Evolutionary conservation across 495 filamentous ascomycete species (phyloP).

Genomic region (Xylaria telfairii): DNA sequence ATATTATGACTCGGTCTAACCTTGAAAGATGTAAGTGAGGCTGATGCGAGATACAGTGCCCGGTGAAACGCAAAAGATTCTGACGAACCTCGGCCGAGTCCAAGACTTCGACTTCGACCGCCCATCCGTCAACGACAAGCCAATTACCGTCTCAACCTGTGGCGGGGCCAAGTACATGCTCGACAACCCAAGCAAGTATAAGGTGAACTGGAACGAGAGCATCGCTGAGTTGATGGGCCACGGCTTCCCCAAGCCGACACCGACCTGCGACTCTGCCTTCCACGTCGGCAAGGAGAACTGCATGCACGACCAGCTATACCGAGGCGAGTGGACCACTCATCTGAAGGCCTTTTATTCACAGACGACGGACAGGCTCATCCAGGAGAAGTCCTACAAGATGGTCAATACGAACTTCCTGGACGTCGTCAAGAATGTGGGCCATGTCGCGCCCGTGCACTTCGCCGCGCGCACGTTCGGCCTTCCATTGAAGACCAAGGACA

Average conservation of each 20-base stretch:
- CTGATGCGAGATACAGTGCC: constrained; percentile 26
- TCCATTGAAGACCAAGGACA: constrained; percentile 72
- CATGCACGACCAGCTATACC: constrained; percentile 65
- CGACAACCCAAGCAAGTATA: constrained; percentile 67
- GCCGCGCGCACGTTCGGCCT: constrained; percentile 74
- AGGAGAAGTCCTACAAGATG: constrained; percentile 63
- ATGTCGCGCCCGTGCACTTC: constrained; percentile 74
- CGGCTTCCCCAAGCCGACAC: constrained; percentile 27
- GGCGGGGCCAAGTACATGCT: constrained; percentile 68
- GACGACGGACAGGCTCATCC: constrained; percentile 68
- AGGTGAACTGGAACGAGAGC: constrained; percentile 64
- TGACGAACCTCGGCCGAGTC: constrained; percentile 71
- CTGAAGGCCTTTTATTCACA: constrained; percentile 71
- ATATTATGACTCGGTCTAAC: too few species aligned
- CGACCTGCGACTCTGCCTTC: constrained; percentile 56
- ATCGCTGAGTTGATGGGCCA: constrained; percentile 57
- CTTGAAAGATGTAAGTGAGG: background rate
- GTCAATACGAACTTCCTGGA: constrained; percentile 74
- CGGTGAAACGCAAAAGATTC: constrained; percentile 73
- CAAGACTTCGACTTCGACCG: constrained; percentile 74
- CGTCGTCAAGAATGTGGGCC: constrained; percentile 76
- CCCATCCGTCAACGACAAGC: constrained; percentile 59
- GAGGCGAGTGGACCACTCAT: constrained; percentile 57
- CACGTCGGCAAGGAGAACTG: constrained; percentile 57
- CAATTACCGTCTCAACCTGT: constrained; percentile 65